phyloP scores from a whole-genome alignment of 2,329 filamentous ascomycete species.

The Alternaria alternata region DNA sequence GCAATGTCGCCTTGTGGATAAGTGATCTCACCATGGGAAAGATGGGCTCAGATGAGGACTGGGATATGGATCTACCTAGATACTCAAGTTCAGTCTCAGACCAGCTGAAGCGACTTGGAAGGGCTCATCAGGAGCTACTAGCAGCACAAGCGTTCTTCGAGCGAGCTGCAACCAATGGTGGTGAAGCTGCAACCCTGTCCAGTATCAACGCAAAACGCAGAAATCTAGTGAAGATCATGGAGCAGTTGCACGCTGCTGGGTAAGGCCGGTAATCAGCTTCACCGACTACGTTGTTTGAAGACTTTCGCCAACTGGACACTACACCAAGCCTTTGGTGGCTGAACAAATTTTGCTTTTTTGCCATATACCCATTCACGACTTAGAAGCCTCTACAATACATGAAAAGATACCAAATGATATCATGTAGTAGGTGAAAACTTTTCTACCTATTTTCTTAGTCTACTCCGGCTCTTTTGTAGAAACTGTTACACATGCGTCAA shows the following conservation, averaged over 20 bases:
- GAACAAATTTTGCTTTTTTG: slow-evolving; percentile 1
- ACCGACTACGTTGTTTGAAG: background rate
- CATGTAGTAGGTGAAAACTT: background rate
- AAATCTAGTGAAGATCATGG: slow-evolving; percentile 4
- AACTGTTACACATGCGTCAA: background rate
- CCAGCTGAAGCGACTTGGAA: slow-evolving; percentile 21
- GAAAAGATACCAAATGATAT: background rate
- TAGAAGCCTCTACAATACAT: background rate
- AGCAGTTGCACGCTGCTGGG: slow-evolving; percentile 1
- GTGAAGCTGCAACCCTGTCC: slow-evolving; percentile 22
- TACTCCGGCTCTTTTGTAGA: background rate
- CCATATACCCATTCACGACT: slow-evolving; percentile 6
- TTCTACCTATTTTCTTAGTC: no score
- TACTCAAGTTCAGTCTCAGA: slow-evolving; percentile 13
- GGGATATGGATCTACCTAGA: slow-evolving; percentile 18
- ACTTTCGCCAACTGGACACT: no score
- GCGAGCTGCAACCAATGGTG: slow-evolving; percentile 33
- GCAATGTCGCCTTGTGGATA: slow-evolving; percentile 77
- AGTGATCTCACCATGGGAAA: slow-evolving; percentile 67
- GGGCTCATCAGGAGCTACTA: slow-evolving; percentile 32
- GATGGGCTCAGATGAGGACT: slow-evolving; percentile 23
- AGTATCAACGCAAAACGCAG: slow-evolving; percentile 28
- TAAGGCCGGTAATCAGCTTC: background rate
- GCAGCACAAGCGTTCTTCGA: slow-evolving; percentile 34
- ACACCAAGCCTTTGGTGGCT: background rate